Evolutionary conservation across 2,329 filamentous ascomycete genomes (phyloP), one percentile per base, ranked within the genome.

Genomic region (Paecilomyces fulvus): DNA sequence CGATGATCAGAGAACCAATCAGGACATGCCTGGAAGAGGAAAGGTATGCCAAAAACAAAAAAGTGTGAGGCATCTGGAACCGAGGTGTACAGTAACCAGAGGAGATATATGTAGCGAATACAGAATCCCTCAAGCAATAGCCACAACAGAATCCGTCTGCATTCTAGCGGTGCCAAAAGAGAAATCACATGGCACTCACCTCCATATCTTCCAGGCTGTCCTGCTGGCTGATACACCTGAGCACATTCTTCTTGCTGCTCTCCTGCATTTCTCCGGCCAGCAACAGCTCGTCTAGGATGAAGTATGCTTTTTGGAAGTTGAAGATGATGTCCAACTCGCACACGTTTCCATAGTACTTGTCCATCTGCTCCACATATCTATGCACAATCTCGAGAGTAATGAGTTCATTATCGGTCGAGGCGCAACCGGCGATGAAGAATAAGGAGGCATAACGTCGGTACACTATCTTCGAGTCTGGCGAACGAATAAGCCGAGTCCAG

Each of bases 261-360:
- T 99, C 94, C 75, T 99, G 94, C 77, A 99, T 85, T 75, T 99
- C 94, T 59, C 94, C 94, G 5, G 94, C 94, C 64, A 99, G 81
- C 63, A 99, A 80, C 60, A 99, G 83, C 77, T 99, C 94, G 72
- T 99, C 94, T 51, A 99, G 84, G 65, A 99, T 99, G 76, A 97
- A 99, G 76, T 99, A 99, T 58, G 94, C 94, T 76, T 99, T 99
- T 66, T 96, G 95, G 75, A 99, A 99, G 73, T 96, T 97, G 83
- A 99, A 99, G 74, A 99, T 99, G 76, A 97, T 96, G 74, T 97
- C 92, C 62, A 99, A 84, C 79, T 99, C 94, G 85, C 94, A 99
- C 58, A 99, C 94, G 74, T 99, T 99, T 75, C 94, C 94, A 75
- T 97, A 99, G 80, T 99, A 99, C 75, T 99, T 99, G 82, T 99